Base-by-base conservation (phyloP, 495 filamentous ascomycete genomes). In the Aspergillus leporis region DNA sequence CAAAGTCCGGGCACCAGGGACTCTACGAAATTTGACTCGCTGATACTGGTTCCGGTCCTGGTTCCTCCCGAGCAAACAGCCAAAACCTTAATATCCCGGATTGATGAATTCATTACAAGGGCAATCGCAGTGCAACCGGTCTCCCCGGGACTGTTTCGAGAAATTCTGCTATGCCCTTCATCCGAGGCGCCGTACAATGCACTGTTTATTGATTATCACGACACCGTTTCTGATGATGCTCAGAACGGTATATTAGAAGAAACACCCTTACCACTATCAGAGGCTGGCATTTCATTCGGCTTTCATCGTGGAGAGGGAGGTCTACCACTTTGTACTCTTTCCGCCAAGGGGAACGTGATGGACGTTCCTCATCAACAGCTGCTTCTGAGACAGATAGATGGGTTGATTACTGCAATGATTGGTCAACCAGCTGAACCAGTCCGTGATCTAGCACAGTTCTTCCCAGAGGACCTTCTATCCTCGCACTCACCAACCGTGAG, bases 401-500 rank as follows among this genome's bases (percentile, higher is more conserved):
- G 4, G 4, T 36, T 36, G 34, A 12, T 36, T 2, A 36, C 34
- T 4, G 34, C 34, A 2, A 36, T 36, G 9, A 2, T 36, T 14
- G 9, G 2, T 36, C 8, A 36, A 2, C 34, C 9, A 3, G 2
- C 9, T 10, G 34, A 36, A 12, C 34, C 34, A 10, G 2, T 36
- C 2, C 8, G 10, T 5, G 34, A 10, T 12, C 13, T 36, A 2
- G 10, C 34, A 12, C 3, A 36, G 13, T 4, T 12, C 4, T 36
- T 36, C 34, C 34, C 34, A 2, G 34, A 36, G 9, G 13, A 8
- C 34, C 34, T 36, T 36, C 8, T 36, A 5, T 36, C 34, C 13
- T 36, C 34, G 34, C 34, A 32, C 43, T 51, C 41, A 59, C 38
- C 31, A 36, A 32, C 7, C 28, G 46, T 19, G 47, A 59, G 30